A percentile compares a stretch with the other conserved stretches of the same genome.
Conservation (phyloP, 1,284 basidiomycete species). For the Meripilus lineatus region DNA sequence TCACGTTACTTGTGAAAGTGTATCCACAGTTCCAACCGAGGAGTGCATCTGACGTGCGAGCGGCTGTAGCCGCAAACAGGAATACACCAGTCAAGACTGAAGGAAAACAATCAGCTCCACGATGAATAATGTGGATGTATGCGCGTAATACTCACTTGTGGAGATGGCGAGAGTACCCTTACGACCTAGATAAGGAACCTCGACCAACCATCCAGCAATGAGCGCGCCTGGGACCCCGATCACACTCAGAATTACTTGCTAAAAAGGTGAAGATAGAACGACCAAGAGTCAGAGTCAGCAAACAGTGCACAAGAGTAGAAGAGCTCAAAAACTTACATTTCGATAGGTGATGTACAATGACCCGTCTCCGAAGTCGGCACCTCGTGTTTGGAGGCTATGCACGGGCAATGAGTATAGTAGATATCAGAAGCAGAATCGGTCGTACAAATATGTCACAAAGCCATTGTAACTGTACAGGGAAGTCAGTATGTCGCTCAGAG, state of each 20-base stretch:
- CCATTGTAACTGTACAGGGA: not conserved
- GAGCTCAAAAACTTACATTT: constrained; percentile 32
- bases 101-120: no score
- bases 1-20: constrained; percentile 59
- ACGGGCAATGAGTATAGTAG: not conserved
- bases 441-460: constrained; percentile 32
- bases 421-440: constrained; percentile 4
- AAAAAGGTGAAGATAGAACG: constrained; percentile 1
- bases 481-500: not conserved
- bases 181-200: constrained; percentile 56
- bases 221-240: constrained; percentile 67
- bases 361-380: constrained; percentile 43
- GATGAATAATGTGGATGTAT: no score
- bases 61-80: constrained; percentile 67
- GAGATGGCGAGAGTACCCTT: constrained; percentile 57
- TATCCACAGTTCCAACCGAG: constrained; percentile 59
- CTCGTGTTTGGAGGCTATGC: constrained; percentile 26
- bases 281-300: constrained; percentile 4
- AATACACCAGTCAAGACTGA: constrained; percentile 56
- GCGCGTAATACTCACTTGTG: constrained; percentile 40
- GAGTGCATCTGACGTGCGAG: constrained; percentile 59
- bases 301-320: not conserved
- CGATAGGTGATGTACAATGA: constrained; percentile 47
- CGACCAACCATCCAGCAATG: constrained; percentile 59
- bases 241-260: constrained; percentile 56